Conservation (phyloP, 495 filamentous ascomycete genomes). For the Penicillium soppii region DNA sequence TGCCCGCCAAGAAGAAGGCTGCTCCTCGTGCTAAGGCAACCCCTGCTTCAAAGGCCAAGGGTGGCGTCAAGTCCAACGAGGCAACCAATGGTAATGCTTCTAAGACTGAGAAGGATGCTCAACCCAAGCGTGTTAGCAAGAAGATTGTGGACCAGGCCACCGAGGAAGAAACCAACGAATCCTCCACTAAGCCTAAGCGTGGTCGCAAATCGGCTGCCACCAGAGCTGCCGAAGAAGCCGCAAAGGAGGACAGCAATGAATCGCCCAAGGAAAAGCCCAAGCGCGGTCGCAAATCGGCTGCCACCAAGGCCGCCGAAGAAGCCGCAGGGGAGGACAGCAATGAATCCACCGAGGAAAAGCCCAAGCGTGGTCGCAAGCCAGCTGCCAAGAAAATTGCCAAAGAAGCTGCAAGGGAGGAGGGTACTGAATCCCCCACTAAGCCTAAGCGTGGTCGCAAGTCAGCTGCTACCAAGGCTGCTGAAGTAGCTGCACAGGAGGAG, state of each 20-base stretch:
- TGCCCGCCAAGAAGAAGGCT: not conserved
- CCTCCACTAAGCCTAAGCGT: not conserved
- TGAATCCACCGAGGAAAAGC: not conserved
- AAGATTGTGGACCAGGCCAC: not conserved
- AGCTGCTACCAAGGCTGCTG: conserved; percentile 24
- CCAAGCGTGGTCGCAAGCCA: not conserved
- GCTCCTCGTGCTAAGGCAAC: not conserved
- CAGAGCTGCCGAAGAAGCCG: conserved; percentile 28
- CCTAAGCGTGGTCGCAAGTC: not conserved
- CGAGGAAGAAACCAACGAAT: too few relatives aligned
- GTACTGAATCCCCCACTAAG: not conserved
- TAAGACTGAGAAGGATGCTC: conserved; percentile 16
- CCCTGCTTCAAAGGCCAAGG: not conserved
- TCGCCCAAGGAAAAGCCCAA: not conserved
- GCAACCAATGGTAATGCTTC: not conserved
- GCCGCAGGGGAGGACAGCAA: conserved; percentile 14
- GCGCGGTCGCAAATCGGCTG: not conserved
- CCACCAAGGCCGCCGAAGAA: not conserved
- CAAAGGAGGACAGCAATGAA: too few relatives aligned
- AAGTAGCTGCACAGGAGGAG: conserved; percentile 25
- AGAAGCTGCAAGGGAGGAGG: not conserved
- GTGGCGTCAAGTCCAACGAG: conserved; percentile 32
- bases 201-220: conserved; percentile 9
- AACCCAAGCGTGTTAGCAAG: not conserved
- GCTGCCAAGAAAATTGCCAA: not conserved